Conservation (phyloP, 1,284 basidiomycete genomes). For the Pterulicium gracile region DNA sequence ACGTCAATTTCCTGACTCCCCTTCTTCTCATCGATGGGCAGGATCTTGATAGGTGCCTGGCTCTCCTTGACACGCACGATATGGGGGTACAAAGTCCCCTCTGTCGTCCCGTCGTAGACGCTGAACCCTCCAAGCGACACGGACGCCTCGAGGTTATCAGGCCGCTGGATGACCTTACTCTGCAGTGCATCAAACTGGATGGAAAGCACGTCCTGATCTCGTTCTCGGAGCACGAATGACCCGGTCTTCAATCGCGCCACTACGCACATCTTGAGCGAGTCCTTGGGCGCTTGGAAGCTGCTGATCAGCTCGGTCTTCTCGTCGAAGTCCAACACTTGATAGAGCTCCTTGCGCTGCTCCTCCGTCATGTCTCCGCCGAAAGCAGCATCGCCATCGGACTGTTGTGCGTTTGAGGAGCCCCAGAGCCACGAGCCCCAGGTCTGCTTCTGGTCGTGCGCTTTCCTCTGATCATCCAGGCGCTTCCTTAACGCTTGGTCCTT, state of each 20-base stretch:
- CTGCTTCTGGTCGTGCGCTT: conserved; percentile 35
- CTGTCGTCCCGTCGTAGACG: conserved; percentile 87
- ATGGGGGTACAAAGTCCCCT: conserved; percentile 77
- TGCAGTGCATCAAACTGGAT: conserved; percentile 86
- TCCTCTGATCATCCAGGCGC: conserved; percentile 61
- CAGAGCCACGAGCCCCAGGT: conserved; percentile 85
- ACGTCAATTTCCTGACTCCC: conserved; percentile 17
- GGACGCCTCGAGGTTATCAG: conserved; percentile 74
- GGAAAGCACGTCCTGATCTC: conserved; percentile 79
- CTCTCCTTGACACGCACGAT: conserved; percentile 86
- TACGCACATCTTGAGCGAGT: conserved; percentile 76
- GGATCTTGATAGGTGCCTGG: conserved; percentile 6
- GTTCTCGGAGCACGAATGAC: conserved; percentile 70
- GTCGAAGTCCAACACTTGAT: conserved; percentile 92
- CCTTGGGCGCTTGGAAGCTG: conserved; percentile 62
- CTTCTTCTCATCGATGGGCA: conserved; percentile 9
- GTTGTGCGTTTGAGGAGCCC: conserved; percentile 43
- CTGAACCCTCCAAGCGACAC: conserved; percentile 83
- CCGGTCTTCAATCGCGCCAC: conserved; percentile 78
- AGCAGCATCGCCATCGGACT: conserved; percentile 33
- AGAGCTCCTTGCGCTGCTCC: conserved; percentile 88
- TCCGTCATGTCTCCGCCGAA: conserved; percentile 76
- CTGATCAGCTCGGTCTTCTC: conserved; percentile 69
- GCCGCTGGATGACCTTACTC: conserved; percentile 78
- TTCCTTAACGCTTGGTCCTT: conserved; percentile 73